Evolutionary conservation across 768 basidiomycete genomes (phyloP).

Genomic region (Amanita rimosa): DNA sequence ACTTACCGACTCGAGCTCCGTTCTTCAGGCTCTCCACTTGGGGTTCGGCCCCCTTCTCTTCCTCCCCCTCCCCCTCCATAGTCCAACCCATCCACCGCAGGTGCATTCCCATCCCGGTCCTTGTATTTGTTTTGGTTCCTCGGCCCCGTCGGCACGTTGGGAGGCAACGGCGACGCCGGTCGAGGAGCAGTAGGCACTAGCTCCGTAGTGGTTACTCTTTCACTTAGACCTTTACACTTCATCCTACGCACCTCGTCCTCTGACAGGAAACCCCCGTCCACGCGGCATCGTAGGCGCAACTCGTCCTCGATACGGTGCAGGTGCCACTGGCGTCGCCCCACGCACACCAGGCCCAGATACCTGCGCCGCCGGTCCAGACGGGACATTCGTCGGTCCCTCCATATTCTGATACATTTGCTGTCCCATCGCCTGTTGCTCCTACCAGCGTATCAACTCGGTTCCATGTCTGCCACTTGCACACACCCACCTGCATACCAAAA

Average conservation of each 20-base stretch:
- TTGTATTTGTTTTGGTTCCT: slow-evolving; percentile 87
- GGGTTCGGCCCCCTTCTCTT: slow-evolving; percentile 38
- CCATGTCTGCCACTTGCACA: slow-evolving; percentile 1
- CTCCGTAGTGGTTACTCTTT: slow-evolving; percentile 3
- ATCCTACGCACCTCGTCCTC: slow-evolving; percentile 23
- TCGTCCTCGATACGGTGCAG: slow-evolving; percentile 28
- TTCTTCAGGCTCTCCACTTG: slow-evolving; percentile 60
- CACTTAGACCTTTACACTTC: too few relatives aligned
- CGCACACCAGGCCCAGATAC: slow-evolving; percentile 21
- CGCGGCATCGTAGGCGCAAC: slow-evolving; percentile 28
- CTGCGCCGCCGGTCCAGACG: slow-evolving; percentile 31
- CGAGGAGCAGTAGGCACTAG: slow-evolving; percentile 38
- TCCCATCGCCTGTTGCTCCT: slow-evolving; percentile 52
- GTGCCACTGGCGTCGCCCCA: slow-evolving; percentile 20
- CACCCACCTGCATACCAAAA: slow-evolving; percentile 63
- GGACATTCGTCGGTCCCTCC: slow-evolving; percentile 34
- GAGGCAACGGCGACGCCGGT: slow-evolving; percentile 77
- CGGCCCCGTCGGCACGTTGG: slow-evolving; percentile 80
- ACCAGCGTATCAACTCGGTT: not conserved
- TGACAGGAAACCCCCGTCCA: slow-evolving; percentile 26
- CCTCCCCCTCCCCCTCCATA: slow-evolving; percentile 52
- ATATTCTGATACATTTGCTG: slow-evolving; percentile 63
- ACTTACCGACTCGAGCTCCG: slow-evolving; percentile 46
- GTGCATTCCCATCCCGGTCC: slow-evolving; percentile 76
- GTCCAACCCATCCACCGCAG: slow-evolving; percentile 82